These are phyloP conservation scores for Hypoxylon sp. DNA, from an alignment of 2,329 filamentous ascomycete species.

Conservation along the genomic window DNA sequence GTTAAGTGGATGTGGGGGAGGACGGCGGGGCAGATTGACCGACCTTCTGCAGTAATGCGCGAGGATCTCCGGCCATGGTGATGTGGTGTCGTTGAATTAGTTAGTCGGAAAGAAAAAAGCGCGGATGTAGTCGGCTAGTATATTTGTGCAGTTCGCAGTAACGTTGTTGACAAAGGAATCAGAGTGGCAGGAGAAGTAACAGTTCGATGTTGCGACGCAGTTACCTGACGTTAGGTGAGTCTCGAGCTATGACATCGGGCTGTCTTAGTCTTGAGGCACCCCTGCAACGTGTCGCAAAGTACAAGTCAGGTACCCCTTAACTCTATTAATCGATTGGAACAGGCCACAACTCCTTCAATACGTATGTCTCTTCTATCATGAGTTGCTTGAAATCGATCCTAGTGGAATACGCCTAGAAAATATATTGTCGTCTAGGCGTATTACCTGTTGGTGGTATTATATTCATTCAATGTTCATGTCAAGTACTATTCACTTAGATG, in stretches of 20 bases:
- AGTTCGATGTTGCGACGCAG: slow-evolving; percentile 34
- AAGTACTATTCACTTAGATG: neutral
- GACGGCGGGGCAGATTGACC: slow-evolving; percentile 49
- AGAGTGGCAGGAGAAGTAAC: slow-evolving; percentile 12
- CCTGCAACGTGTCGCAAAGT: slow-evolving; percentile 19
- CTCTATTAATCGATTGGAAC: neutral
- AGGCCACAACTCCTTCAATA: neutral
- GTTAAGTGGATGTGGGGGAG: slow-evolving; percentile 37
- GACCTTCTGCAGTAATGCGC: slow-evolving; percentile 83
- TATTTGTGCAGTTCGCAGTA: slow-evolving; percentile 6
- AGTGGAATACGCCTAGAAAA: neutral
- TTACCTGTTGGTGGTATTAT: neutral
- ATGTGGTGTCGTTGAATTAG: slow-evolving; percentile 23
- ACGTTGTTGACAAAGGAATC: slow-evolving; percentile 35
- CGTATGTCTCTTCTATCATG: neutral
- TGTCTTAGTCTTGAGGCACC: slow-evolving; percentile 29
- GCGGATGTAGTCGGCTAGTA: slow-evolving; percentile 4
- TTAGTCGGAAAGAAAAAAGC: neutral
- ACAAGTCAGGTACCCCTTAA: slow-evolving; percentile 18
- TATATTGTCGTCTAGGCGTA: neutral
- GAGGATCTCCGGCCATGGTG: slow-evolving; percentile 81
- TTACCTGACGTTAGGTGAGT: slow-evolving; percentile 38
- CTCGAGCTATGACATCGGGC: slow-evolving; percentile 40
- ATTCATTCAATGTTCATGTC: neutral
- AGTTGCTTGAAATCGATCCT: neutral